Evolutionary conservation across 495 filamentous ascomycete genomes (phyloP).

Genomic region (Glonium stellatum): DNA sequence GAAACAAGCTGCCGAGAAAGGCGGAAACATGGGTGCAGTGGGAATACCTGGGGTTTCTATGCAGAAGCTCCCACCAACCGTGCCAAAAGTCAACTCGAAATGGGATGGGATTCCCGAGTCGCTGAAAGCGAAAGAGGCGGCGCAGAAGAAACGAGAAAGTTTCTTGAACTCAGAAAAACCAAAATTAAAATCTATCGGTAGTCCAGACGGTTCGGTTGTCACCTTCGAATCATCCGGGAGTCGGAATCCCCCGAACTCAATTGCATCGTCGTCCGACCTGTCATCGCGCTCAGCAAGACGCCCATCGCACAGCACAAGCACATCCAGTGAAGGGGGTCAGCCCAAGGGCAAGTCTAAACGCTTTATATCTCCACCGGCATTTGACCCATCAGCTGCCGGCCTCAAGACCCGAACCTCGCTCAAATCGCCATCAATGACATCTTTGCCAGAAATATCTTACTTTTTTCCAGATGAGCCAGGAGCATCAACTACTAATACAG

Average conservation of each 20-base stretch:
- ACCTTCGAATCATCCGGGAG: constrained; percentile 9
- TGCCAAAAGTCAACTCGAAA: constrained; percentile 45
- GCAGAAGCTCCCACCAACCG: constrained; percentile 38
- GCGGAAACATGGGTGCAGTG: constrained; percentile 14
- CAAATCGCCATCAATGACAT: constrained; percentile 16
- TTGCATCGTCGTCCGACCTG: constrained; percentile 8
- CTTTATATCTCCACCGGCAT: neutral
- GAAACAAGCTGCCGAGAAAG: constrained; percentile 31
- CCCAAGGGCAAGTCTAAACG: neutral
- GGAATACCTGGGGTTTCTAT: constrained; percentile 35
- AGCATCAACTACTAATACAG: neutral
- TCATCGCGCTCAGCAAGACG: neutral
- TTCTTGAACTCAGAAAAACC: neutral
- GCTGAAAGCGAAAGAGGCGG: constrained; percentile 31
- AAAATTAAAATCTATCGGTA: neutral
- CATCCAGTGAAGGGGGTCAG: neutral
- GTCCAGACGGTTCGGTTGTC: neutral
- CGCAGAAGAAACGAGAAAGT: neutral
- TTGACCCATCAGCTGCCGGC: neutral
- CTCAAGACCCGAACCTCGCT: neutral
- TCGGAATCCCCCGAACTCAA: constrained; percentile 12
- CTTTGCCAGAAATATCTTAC: constrained; percentile 19
- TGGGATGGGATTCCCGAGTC: constrained; percentile 44
- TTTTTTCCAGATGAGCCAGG: constrained; percentile 18
- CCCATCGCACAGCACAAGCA: neutral